Conservation (phyloP, 2,329 filamentous ascomycete genomes). For the Zalaria sp. region DNA sequence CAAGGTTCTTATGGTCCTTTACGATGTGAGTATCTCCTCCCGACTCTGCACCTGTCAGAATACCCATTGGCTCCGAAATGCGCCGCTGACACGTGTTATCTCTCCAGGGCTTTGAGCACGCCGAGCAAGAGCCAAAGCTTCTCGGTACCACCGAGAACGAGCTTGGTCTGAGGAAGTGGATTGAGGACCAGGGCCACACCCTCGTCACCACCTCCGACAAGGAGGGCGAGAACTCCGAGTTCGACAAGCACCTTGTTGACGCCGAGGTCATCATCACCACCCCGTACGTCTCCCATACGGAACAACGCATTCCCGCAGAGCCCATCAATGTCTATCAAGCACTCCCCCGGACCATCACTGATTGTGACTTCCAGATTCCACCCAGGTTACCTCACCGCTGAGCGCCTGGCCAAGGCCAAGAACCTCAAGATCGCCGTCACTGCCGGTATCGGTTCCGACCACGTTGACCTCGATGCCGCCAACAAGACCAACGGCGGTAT, state of each 20-base stretch:
- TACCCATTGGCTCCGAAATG: no score
- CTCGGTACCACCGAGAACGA: constrained; percentile 97
- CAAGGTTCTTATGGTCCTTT: constrained; percentile 88
- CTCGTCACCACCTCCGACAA: constrained; percentile 96
- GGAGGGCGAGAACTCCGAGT: constrained; percentile 82
- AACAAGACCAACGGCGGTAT: constrained; percentile 97
- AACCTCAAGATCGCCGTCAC: constrained; percentile 97
- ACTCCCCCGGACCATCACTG: background rate
- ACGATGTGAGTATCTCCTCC: constrained; percentile 52
- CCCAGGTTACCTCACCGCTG: constrained; percentile 90
- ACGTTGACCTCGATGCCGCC: constrained; percentile 91
- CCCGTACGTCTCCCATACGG: constrained; percentile 44
- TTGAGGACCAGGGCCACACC: constrained; percentile 93
- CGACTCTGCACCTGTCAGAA: background rate
- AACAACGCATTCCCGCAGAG: background rate
- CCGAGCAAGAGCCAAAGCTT: constrained; percentile 73
- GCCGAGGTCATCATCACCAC: constrained; percentile 99
- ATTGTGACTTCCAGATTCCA: constrained; percentile 57
- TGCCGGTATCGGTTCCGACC: constrained; percentile 94
- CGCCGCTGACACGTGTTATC: constrained; percentile 2
- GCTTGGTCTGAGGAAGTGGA: constrained; percentile 92
- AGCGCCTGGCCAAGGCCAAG: constrained; percentile 95
- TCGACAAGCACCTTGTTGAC: constrained; percentile 91
- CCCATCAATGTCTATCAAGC: background rate
- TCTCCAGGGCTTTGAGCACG: constrained; percentile 60